phyloP scores from a whole-genome alignment of 106 monocot genomes.

The Platanthera guangdongensis region DNA sequence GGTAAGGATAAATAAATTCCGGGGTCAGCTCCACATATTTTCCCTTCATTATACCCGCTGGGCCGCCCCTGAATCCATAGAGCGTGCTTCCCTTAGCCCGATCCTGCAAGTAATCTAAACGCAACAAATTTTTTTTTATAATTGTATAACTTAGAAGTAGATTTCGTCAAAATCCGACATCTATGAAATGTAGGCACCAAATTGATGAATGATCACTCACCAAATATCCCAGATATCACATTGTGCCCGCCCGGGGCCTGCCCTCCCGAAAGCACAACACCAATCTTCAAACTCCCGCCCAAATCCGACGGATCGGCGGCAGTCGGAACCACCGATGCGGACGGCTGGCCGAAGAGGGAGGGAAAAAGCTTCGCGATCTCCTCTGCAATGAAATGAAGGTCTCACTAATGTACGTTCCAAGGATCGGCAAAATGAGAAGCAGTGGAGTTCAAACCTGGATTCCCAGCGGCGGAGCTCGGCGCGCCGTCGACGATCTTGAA shows the following conservation, averaged over 20 bases:
- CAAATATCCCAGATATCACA: slow-evolving; percentile 93
- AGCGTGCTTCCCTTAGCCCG: slow-evolving; percentile 55
- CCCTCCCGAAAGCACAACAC: slow-evolving; percentile 95
- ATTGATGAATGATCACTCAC: slow-evolving; percentile 20
- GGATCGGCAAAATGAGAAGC: not conserved
- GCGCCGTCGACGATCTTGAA: slow-evolving; percentile 62
- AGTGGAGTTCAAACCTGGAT: slow-evolving; percentile 29
- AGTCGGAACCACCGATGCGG: slow-evolving; percentile 61
- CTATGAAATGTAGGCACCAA: not conserved
- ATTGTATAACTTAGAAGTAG: not conserved
- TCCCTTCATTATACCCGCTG: slow-evolving; percentile 93
- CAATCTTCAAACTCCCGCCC: slow-evolving; percentile 42
- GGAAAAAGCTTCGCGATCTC: slow-evolving; percentile 97
- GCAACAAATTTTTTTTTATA: not conserved
- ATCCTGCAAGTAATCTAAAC: slow-evolving; percentile 80
- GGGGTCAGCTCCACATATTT: slow-evolving; percentile 79
- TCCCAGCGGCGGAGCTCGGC: slow-evolving; percentile 66
- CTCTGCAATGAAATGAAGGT: slow-evolving; percentile 32
- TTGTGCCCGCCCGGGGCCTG: slow-evolving; percentile 99
- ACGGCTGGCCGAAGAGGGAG: slow-evolving; percentile 76
- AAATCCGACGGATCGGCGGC: slow-evolving; percentile 32
- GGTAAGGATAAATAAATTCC: slow-evolving; percentile 84
- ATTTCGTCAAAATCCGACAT: not conserved
- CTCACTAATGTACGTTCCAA: not conserved
- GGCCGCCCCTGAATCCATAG: slow-evolving; percentile 93